phyloP scores from a whole-genome alignment of 2,329 filamentous ascomycete genomes.

The Eutypella sp. region DNA sequence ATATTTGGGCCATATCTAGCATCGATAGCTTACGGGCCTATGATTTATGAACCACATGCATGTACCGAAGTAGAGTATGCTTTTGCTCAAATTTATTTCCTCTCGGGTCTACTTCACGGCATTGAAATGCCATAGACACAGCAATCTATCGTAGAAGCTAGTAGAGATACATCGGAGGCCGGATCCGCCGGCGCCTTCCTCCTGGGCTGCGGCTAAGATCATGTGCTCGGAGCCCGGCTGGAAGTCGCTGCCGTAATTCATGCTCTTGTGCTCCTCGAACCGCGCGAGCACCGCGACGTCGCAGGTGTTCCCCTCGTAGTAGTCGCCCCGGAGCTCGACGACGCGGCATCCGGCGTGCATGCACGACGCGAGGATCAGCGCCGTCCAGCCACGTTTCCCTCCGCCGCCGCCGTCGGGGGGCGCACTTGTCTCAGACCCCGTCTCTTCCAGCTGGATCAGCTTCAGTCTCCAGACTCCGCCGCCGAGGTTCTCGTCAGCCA shows the following conservation, averaged over 20 bases:
- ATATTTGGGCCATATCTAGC: too few species aligned
- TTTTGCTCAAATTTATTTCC: too few species aligned
- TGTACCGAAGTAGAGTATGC: too few species aligned
- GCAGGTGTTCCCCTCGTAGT: slow-evolving; percentile 40
- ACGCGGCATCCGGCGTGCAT: slow-evolving; percentile 85
- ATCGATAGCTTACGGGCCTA: too few species aligned
- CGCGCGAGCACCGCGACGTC: slow-evolving; percentile 59
- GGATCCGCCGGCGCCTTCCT: slow-evolving; percentile 13
- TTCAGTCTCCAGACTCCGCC: slow-evolving; percentile 85
- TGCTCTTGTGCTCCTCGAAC: slow-evolving; percentile 84
- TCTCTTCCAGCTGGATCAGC: slow-evolving; percentile 38
- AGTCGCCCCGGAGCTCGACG: slow-evolving; percentile 38
- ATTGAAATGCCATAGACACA: slow-evolving; percentile 59
- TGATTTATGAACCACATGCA: too few species aligned
- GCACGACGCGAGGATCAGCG: slow-evolving; percentile 72
- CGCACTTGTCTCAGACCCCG: slow-evolving; percentile 12
- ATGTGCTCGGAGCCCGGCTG: slow-evolving; percentile 35
- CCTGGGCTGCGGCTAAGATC: too few species aligned
- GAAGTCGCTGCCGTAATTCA: slow-evolving; percentile 88
- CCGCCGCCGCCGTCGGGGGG: too few species aligned
- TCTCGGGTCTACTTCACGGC: neutral
- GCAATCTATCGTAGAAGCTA: slow-evolving; percentile 69
- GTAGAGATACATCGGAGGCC: slow-evolving; percentile 56
- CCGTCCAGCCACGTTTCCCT: slow-evolving; percentile 14
- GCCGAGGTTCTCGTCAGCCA: slow-evolving; percentile 65